Evolutionary conservation across 768 basidiomycete species (phyloP).

Genomic region (Russula dissimulans): DNA sequence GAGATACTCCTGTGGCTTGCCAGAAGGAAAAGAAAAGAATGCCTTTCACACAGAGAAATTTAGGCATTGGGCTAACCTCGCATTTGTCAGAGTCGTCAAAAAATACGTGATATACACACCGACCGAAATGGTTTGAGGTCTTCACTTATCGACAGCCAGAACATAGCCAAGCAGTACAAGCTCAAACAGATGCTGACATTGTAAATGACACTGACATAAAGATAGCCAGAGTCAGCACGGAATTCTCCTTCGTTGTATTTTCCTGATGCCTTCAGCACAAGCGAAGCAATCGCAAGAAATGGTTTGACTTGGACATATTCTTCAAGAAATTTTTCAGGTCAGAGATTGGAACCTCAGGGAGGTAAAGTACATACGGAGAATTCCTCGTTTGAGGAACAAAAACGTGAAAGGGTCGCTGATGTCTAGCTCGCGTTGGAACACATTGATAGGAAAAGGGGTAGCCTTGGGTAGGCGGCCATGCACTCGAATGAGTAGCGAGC

Average conservation of each 20-base stretch:
- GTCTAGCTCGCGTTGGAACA: slow-evolving; percentile 84
- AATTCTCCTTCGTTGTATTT: slow-evolving; percentile 89
- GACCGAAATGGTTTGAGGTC: slow-evolving; percentile 87
- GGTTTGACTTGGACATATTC: slow-evolving; percentile 99
- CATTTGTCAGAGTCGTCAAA: background rate
- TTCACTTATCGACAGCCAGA: slow-evolving; percentile 87
- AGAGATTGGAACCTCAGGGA: background rate
- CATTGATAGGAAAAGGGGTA: slow-evolving; percentile 75
- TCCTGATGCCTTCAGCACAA: slow-evolving; percentile 78
- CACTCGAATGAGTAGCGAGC: slow-evolving; percentile 83
- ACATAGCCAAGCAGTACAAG: slow-evolving; percentile 89
- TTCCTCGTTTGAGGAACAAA: slow-evolving; percentile 88
- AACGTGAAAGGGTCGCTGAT: slow-evolving; percentile 93
- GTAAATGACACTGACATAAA: slow-evolving; percentile 83
- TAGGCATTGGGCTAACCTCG: slow-evolving; percentile 69
- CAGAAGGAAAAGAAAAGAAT: slow-evolving; percentile 98
- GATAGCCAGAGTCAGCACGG: slow-evolving; percentile 76
- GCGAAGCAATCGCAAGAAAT: slow-evolving; percentile 69
- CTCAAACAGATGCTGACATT: slow-evolving; percentile 72
- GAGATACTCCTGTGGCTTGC: slow-evolving; percentile 82
- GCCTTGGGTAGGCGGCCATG: slow-evolving; percentile 86
- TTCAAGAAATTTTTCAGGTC: slow-evolving; percentile 26
- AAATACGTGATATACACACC: slow-evolving; percentile 22
- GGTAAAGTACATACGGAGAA: slow-evolving; percentile 56
- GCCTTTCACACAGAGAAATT: slow-evolving; percentile 98